phyloP scores from a whole-genome alignment of 2,329 filamentous ascomycete genomes.

The Xylariomycetidae sp. region DNA sequence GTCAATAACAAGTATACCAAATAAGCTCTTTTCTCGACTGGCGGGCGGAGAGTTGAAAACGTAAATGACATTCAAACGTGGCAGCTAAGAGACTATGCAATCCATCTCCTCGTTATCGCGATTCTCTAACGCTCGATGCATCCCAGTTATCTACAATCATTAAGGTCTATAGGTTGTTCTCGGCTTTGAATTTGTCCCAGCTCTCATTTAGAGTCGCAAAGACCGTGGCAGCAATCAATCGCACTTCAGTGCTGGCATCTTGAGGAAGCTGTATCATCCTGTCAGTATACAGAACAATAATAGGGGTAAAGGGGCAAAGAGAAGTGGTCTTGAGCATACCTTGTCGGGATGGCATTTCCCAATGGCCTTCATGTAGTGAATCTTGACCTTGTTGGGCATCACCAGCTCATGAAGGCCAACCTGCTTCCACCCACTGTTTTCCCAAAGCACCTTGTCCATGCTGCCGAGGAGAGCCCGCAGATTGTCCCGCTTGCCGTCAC shows the following conservation, averaged over 20 bases:
- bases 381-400: conserved; percentile 90
- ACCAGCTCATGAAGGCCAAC: conserved; percentile 90
- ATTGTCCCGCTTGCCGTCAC: conserved; percentile 88
- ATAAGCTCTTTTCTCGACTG: too few species aligned
- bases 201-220: conserved; percentile 66
- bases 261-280: conserved; percentile 47
- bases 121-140: neutral
- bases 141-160: too few species aligned
- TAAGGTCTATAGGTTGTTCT: conserved; percentile 62
- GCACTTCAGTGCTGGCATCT: conserved; percentile 58
- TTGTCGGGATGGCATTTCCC: conserved; percentile 98
- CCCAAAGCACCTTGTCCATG: conserved; percentile 85
- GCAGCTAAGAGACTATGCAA: too few species aligned
- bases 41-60: too few species aligned
- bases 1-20: too few species aligned
- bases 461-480: conserved; percentile 80
- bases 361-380: conserved; percentile 98
- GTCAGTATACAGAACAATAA: conserved; percentile 10
- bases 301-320: conserved; percentile 1
- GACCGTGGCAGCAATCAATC: conserved; percentile 59
- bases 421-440: conserved; percentile 92
- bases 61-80: too few species aligned
- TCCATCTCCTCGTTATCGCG: neutral
- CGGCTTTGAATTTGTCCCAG: conserved; percentile 67
- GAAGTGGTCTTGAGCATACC: conserved; percentile 49